Conservation (phyloP, 2,329 filamentous ascomycete species). For the Acephala macrosclerotiorum region DNA sequence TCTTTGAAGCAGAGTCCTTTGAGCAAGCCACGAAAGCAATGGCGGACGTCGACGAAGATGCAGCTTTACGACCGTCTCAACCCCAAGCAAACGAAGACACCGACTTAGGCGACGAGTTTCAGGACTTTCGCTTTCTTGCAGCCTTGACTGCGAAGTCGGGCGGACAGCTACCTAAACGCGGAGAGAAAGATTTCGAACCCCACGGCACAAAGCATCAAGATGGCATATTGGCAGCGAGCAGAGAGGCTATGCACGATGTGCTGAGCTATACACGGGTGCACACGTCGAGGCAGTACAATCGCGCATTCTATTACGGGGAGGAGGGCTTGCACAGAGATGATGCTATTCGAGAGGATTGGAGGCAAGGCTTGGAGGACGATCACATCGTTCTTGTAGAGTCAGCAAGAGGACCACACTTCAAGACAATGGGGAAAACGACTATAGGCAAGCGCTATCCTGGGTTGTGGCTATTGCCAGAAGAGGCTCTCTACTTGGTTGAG, state of each 20-base stretch:
- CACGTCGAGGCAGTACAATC: slow-evolving; percentile 66
- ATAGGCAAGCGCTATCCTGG: slow-evolving; percentile 64
- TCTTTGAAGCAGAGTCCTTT: not conserved
- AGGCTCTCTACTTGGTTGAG: slow-evolving; percentile 89
- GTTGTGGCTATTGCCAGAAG: slow-evolving; percentile 89
- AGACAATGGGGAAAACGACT: slow-evolving; percentile 75
- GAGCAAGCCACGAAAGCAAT: slow-evolving; percentile 27
- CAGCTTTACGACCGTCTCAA: slow-evolving; percentile 36
- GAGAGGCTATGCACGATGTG: slow-evolving; percentile 88
- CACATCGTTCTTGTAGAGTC: slow-evolving; percentile 73
- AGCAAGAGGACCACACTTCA: slow-evolving; percentile 74
- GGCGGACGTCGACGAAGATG: slow-evolving; percentile 45
- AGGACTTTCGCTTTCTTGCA: slow-evolving; percentile 82
- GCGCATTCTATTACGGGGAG: slow-evolving; percentile 77
- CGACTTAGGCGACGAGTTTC: slow-evolving; percentile 78
- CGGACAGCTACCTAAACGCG: slow-evolving; percentile 77
- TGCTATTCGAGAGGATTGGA: slow-evolving; percentile 72
- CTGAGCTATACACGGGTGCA: slow-evolving; percentile 80
- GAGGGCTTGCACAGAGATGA: slow-evolving; percentile 44
- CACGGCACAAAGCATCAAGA: slow-evolving; percentile 87
- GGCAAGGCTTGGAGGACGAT: slow-evolving; percentile 65
- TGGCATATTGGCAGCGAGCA: slow-evolving; percentile 78
- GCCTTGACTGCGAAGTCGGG: slow-evolving; percentile 59
- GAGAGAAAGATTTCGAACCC: slow-evolving; percentile 96
- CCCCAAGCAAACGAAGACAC: slow-evolving; percentile 54